These are phyloP conservation scores for Irpex sp. DNA, from an alignment of 1,284 basidiomycete species.

Conservation along the genomic window DNA sequence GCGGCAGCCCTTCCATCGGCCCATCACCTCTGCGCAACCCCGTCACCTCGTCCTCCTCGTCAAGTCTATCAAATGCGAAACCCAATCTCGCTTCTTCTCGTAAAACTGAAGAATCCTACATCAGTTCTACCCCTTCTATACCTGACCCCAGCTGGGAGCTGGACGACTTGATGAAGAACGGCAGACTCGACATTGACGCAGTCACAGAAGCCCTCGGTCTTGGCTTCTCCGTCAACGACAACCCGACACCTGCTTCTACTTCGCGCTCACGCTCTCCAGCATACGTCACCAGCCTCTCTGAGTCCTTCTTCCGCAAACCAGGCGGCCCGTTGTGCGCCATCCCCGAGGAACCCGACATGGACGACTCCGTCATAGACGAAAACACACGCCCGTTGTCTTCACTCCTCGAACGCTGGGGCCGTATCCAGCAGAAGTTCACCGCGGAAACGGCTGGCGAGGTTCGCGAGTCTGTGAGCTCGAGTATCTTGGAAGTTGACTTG, in stretches of 20 bases:
- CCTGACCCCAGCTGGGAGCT: constrained; percentile 19
- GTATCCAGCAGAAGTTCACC: constrained; percentile 1
- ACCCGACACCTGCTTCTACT: background rate
- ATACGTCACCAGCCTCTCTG: background rate
- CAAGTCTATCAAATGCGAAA: background rate
- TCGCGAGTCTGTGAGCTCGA: constrained; percentile 6
- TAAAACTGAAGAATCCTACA: background rate
- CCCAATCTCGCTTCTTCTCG: background rate
- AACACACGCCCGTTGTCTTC: background rate
- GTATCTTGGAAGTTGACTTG: constrained; percentile 4
- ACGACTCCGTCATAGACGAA: background rate
- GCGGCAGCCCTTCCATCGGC: constrained; percentile 14
- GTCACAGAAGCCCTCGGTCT: constrained; percentile 26
- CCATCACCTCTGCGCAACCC: constrained; percentile 19
- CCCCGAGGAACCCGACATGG: constrained; percentile 24
- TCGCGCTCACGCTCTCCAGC: background rate
- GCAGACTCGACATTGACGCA: constrained; percentile 28
- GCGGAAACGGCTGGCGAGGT: constrained; percentile 5
- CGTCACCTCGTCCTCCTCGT: constrained; percentile 1
- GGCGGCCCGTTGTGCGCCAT: constrained; percentile 26
- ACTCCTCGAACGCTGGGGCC: constrained; percentile 7
- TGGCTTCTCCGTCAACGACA: constrained; percentile 9
- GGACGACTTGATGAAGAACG: constrained; percentile 21
- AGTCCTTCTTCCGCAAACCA: constrained; percentile 16
- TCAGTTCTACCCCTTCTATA: background rate